A percentile compares a stretch with the other conserved stretches of the same genome.
phyloP scores from a whole-genome alignment of 2,329 filamentous ascomycete species.

The Trichoderma lentiforme region DNA sequence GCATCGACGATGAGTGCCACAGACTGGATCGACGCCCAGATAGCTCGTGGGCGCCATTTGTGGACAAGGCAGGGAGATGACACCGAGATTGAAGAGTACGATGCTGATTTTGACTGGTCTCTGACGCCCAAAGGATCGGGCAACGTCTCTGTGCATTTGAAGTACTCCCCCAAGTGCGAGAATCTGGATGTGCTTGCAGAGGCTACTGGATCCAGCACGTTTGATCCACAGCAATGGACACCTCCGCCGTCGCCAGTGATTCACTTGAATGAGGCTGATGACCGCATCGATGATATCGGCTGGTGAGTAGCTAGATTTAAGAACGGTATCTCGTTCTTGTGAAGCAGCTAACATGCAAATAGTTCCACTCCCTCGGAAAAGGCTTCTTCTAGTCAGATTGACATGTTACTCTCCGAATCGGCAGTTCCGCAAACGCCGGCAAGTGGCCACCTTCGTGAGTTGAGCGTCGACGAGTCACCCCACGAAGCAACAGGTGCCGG shows the following conservation, averaged over 20 bases:
- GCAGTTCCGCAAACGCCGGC: not conserved
- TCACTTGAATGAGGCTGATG: not conserved
- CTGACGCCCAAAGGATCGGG: not conserved
- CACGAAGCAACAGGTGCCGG: not conserved
- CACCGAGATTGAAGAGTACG: conserved; percentile 12
- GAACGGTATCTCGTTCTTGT: not conserved
- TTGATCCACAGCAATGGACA: conserved; percentile 19
- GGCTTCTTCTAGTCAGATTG: not conserved
- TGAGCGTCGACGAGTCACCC: not conserved
- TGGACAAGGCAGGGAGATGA: conserved; percentile 14
- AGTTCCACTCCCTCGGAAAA: not conserved
- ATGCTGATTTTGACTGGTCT: conserved; percentile 15
- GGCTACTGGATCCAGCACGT: not conserved
- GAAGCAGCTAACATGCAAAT: not conserved
- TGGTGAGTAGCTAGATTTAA: not conserved
- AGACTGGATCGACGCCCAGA: conserved; percentile 29
- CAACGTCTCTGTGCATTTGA: conserved; percentile 21
- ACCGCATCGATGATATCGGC: not conserved
- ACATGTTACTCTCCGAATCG: not conserved
- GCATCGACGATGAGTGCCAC: conserved; percentile 24
- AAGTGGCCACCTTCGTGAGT: not conserved
- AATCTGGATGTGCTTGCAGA: conserved; percentile 22
- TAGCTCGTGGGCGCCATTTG: conserved; percentile 21
- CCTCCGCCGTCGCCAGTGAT: conserved; percentile 22
- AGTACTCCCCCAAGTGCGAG: conserved; percentile 26